phyloP scores from a whole-genome alignment of 2,329 filamentous ascomycete species.

The Hypoxylon sp. region DNA sequence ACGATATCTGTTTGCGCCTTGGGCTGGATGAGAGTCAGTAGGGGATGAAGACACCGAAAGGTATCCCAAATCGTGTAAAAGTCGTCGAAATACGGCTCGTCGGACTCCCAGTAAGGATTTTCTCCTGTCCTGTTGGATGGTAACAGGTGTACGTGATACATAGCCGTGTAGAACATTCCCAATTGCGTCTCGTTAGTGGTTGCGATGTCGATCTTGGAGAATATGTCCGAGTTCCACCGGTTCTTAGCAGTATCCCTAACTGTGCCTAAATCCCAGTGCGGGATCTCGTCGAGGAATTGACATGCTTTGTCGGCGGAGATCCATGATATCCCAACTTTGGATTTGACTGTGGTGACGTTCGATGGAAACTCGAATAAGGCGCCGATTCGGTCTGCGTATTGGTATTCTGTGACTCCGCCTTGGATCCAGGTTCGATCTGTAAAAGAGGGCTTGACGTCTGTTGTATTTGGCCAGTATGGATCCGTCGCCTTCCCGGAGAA shows the following conservation, averaged over 20 bases:
- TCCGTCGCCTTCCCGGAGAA: slow-evolving; percentile 59
- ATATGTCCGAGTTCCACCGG: slow-evolving; percentile 57
- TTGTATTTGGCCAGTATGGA: slow-evolving; percentile 47
- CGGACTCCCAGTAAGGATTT: slow-evolving; percentile 63
- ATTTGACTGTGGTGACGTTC: slow-evolving; percentile 52
- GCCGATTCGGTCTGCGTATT: slow-evolving; percentile 60
- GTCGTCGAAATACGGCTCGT: slow-evolving; percentile 67
- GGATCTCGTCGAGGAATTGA: slow-evolving; percentile 57
- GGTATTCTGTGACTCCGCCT: slow-evolving; percentile 59
- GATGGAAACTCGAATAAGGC: slow-evolving; percentile 58
- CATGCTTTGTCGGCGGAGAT: slow-evolving; percentile 59
- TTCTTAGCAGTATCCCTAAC: slow-evolving; percentile 52
- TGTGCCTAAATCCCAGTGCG: slow-evolving; percentile 52
- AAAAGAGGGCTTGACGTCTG: slow-evolving; percentile 50
- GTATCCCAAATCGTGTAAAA: slow-evolving; percentile 66
- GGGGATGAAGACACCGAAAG: slow-evolving; percentile 62
- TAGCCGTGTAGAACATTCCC: slow-evolving; percentile 62
- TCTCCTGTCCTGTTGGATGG: slow-evolving; percentile 68
- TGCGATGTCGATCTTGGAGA: slow-evolving; percentile 53
- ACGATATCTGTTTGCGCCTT: slow-evolving; percentile 62
- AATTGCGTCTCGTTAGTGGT: slow-evolving; percentile 57
- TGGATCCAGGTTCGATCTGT: slow-evolving; percentile 63
- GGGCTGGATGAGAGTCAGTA: slow-evolving; percentile 64
- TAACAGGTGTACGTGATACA: slow-evolving; percentile 70
- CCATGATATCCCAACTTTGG: slow-evolving; percentile 60